Base-by-base conservation (phyloP, 768 basidiomycete genomes). In the Hortiboletus flavorubellus region DNA sequence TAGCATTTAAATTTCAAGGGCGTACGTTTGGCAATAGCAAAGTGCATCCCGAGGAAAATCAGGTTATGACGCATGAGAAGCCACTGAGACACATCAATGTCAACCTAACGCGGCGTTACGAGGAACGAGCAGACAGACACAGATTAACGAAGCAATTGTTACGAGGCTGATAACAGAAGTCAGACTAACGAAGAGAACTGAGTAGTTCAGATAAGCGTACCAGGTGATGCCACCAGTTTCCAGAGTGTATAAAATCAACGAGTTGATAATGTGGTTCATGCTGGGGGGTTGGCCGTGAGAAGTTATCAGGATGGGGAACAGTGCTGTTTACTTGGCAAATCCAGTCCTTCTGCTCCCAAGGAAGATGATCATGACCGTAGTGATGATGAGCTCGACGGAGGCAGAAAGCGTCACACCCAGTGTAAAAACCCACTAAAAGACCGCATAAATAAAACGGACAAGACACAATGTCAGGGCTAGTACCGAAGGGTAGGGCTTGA, bases 161-260 rank as follows among this genome's bases (percentile, higher is more conserved):
- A 71, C 71, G 21, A 72, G 49, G 23, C 69, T 71, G 38, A 44
- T 35, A 43, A 6, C 2, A 33, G 4, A 26, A 2, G 21, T 61
- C 11, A 68, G 51, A 12, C 0, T 5, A 3, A 46, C 7, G 4
- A 51, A 31, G 8, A n/a, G 11, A 2, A 3, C 6, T 0, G 14
- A 16, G 1, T 8, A 2, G 16, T 37, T 34, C 1, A 1, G 23
- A 23, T 14, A 8, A 30, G 52, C 59, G 4, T 53, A 75, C 76
- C 74, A 75, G 26, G 82, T 82, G 18, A 82, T 42, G 4, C 75
- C 64, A 39, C 81, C 82, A 15, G 76, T 80, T 59, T 83, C 82
- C 33, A 83, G 71, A 0, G 80, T 76, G 53, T 83, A 82, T 2
- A 80, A 56, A 48, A 82, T 78, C 58, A 82, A 60, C 0, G 70